A percentile compares a stretch with the other conserved stretches of the same genome.
Conservation (phyloP, 2,329 filamentous ascomycete genomes). For the Cadophora sp. region DNA sequence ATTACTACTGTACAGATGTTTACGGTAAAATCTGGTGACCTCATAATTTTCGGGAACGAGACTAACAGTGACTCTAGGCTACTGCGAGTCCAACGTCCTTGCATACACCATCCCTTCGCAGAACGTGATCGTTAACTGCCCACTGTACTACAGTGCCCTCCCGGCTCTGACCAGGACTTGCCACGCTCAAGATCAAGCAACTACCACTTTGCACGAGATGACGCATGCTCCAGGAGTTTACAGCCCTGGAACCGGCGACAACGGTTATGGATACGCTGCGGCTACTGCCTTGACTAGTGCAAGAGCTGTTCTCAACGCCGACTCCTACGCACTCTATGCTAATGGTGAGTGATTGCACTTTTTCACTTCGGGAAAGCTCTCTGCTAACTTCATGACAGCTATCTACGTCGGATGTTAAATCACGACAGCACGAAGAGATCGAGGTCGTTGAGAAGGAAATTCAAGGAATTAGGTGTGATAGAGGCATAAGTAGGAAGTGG, state of each 20-base stretch:
- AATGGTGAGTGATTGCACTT: slow-evolving; percentile 48
- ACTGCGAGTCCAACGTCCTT: slow-evolving; percentile 58
- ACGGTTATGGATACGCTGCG: slow-evolving; percentile 62
- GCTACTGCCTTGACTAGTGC: slow-evolving; percentile 51
- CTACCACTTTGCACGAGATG: slow-evolving; percentile 69
- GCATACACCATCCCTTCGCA: slow-evolving; percentile 65
- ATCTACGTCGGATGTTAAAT: slow-evolving; percentile 6
- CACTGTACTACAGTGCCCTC: slow-evolving; percentile 62
- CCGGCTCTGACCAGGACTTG: slow-evolving; percentile 57
- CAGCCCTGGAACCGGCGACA: slow-evolving; percentile 63
- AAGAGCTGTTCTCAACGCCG: slow-evolving; percentile 68
- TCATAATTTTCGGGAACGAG: too few relatives aligned
- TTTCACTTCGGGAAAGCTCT: neutral
- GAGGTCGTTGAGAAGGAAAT: too few relatives aligned
- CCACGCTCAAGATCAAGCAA: slow-evolving; percentile 70
- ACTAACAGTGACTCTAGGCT: slow-evolving; percentile 27
- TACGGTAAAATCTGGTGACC: slow-evolving; percentile 44
- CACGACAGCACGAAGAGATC: too few relatives aligned
- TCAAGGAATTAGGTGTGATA: too few relatives aligned
- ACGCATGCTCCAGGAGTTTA: slow-evolving; percentile 64
- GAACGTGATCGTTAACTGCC: slow-evolving; percentile 67
- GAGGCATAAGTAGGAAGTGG: too few relatives aligned
- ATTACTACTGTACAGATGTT: slow-evolving; percentile 65
- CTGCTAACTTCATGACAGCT: neutral
- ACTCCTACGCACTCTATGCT: slow-evolving; percentile 60